phyloP scores from a whole-genome alignment of 2,329 filamentous ascomycete species.

The Epichloe gansuensis region DNA sequence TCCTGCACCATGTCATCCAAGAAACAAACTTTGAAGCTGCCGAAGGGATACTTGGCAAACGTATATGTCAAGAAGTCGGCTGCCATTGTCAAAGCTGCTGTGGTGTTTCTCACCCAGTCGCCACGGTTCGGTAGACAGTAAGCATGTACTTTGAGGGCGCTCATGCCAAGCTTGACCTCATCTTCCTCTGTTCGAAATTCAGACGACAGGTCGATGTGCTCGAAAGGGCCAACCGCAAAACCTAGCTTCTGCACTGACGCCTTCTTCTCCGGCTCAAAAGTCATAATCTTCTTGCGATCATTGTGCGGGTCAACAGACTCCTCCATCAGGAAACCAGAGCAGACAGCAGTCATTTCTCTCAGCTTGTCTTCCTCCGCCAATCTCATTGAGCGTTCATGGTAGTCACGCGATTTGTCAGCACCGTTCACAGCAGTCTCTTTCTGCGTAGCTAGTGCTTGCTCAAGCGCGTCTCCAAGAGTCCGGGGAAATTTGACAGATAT shows the following conservation, averaged over 20 bases:
- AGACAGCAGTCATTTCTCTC: conserved; percentile 79
- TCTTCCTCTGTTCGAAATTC: conserved; percentile 84
- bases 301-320: conserved; percentile 68
- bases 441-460: conserved; percentile 32
- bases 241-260: conserved; percentile 81
- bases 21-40: conserved; percentile 86
- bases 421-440: conserved; percentile 18
- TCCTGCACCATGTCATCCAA: conserved; percentile 77
- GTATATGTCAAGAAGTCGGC: conserved; percentile 85
- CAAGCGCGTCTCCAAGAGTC: conserved; percentile 68
- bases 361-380: conserved; percentile 69
- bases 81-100: conserved; percentile 69
- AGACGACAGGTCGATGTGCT: conserved; percentile 73
- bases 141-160: conserved; percentile 76
- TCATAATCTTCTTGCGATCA: conserved; percentile 72
- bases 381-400: conserved; percentile 27
- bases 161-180: conserved; percentile 78
- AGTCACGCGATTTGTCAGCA: conserved; percentile 25
- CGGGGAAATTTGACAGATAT: conserved; percentile 76
- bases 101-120: conserved; percentile 76
- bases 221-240: conserved; percentile 88
- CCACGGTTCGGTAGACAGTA: conserved; percentile 79
- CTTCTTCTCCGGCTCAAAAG: conserved; percentile 63
- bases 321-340: conserved; percentile 78
- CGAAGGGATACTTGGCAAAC: conserved; percentile 83